Base-by-base conservation (phyloP, 768 basidiomycete species). In the Mrakia frigida region DNA sequence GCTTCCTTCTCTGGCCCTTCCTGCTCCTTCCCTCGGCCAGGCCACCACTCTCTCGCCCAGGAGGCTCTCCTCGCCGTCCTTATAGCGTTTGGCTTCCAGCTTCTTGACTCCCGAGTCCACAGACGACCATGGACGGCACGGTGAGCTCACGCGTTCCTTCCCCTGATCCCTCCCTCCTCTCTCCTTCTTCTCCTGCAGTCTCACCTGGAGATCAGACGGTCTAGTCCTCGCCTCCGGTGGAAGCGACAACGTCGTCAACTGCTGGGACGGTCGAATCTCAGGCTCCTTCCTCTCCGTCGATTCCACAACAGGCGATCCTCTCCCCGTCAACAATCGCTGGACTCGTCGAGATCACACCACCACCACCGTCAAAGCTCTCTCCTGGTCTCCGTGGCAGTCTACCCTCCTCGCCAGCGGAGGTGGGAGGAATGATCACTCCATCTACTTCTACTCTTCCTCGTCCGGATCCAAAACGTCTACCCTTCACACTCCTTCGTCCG, bases 201-300 rank as follows among this genome's bases (percentile, higher is more conserved):
- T 74, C 79, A 94, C 82, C 85, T 96, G 28, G 77, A 46, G 77
- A 21, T 68, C 56, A 14, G 77, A 77, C 43, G 77, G 77, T 14
- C 72, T 70, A n/a, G 56, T 69, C 25, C 86, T 99, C 37, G 96
- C 96, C 0, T 94, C 92, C 79, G 96, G 96, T 1, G 96, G 94
- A 0, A 97, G 98, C 81, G 97, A 98, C 83, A 98, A 98, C 79
- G 94, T 97, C n/a, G 94, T 98, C 73, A 96, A 97, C 81, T 91
- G 97, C 70, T 99, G 96, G 96, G 96, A 99, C 73, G 81, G 80
- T 53, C 81, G 83, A 52, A 80, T 82, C 52, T 82, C 82, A 2
- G 81, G 81, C 23, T 82, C 83, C 6, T 80, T 83, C 5, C 63
- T 83, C 28, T 79, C 73, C 46, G 67, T 65, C 25, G 73, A 73